Base-by-base conservation (phyloP, 2,329 filamentous ascomycete genomes). In the Fusarium coicis region DNA sequence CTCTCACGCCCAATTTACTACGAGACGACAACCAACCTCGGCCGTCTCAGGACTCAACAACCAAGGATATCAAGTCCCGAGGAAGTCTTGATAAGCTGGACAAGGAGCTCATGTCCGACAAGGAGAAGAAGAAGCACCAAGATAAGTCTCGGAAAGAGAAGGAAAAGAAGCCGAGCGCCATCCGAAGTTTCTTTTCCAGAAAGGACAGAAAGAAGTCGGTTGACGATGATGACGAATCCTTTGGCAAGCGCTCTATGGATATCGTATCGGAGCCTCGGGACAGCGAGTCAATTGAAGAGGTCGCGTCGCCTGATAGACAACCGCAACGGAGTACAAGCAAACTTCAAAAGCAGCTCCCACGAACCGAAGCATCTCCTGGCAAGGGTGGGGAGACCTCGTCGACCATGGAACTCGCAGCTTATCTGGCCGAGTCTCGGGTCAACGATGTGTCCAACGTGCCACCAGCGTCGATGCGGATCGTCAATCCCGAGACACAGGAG, bases 1-100 rank as follows among this genome's bases (percentile, higher is more conserved):
- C 95, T 1, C 88, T 99, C 49, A 99, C 96, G 7, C 96, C 96
- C 4, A 97, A 97, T 76, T 84, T 99, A 59, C 85, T 98, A 44
- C 91, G 96, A 46, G 96, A 98, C 74, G 95, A 98, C 75, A 87
- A 86, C 73, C 83, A 86, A 44, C 67, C 88, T 82, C 81, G 86
- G 84, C 81, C 96, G 87, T 83, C 83, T 5, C 79, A 79, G 16
- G 83, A 84, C 28, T 83, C 82, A 6, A 86, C 81, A 5, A 86
- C 81, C 15, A 84, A 84, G 73, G 90, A 86, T 76, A 77, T 80
- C 66, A 90, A 88, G 81, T 84, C 87, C 62, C 87, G 90, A 56
- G 85, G 88, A 56, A 97, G 93, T 79, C 85, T 97, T 50, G 95
- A 97, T 65, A 95, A 93, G 83, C 60, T 84, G 58, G 88, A 89